Evolutionary conservation across 441 rosid species (phyloP), one percentile per base, ranked within the genome.

Genomic region (Arabidopsis lyrata): DNA sequence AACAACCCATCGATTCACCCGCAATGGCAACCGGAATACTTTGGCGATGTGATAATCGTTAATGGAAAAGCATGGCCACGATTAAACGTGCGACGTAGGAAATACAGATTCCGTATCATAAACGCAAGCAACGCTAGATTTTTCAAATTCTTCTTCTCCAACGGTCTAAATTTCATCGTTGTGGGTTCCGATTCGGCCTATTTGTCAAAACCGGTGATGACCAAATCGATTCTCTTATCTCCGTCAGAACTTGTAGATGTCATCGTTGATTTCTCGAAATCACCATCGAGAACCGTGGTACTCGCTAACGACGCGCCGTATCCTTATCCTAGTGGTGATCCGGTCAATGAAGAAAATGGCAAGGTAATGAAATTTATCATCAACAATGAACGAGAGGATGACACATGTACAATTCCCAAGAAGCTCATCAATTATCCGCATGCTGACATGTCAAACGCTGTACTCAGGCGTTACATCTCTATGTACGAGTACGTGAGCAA

Each of bases 21-120:
- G 0, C 98, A 95, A 39, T 92, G 99, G 99, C 97, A 86, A 62
- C 98, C 99, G 0, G 98, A 95, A 57, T 95, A 92, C 39, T 95
- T 95, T 44, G 99, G 98, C 0, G 97, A 89, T 12, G 86, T 71
- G 0, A 90, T 92, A 70, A 72, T 95, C 0, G 99, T 95, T 0
- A 95, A 95, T 38, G 99, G 99, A 2, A 95, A 95, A 74, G 97
- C 91, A 0, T 95, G 99, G 99, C 99, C 99, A 0, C 52, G 77
- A 31, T 6, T 87, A 85, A 55, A 29, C 3, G 98, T 95, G 8
- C 86, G 87, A 18, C 96, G 95, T 14, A 95, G 98, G 47, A 92
- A 82, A 65, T 95, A 95, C 61, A 76, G 96, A 44, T 88, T 94
- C 63, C 93, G 97, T 0, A 84, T 95, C 29, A 89, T 92, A 63